These are phyloP conservation scores for Tolypocladium nubicola DNA, from an alignment of 2,329 filamentous ascomycete species.

Conservation along the genomic window DNA sequence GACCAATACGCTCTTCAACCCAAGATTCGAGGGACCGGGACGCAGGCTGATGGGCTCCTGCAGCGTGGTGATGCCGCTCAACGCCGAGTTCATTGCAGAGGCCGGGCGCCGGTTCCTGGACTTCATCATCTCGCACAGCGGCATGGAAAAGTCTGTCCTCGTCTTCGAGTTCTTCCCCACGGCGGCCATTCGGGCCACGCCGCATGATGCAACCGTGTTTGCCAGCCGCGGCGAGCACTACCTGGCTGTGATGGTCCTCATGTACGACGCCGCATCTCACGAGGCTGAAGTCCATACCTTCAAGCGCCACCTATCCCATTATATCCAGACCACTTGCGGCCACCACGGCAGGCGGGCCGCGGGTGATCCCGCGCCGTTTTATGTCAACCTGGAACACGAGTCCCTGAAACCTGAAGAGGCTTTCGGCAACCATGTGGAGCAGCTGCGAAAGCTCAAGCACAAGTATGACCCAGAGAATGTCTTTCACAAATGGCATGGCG, in stretches of 20 bases:
- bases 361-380: neutral
- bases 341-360: neutral
- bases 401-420: constrained; percentile 9
- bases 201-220: constrained; percentile 27
- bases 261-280: constrained; percentile 26
- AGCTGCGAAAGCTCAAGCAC: constrained; percentile 19
- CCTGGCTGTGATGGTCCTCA: constrained; percentile 28
- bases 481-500: constrained; percentile 19
- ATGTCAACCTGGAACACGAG: neutral
- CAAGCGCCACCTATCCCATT: constrained; percentile 21
- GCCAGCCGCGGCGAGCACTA: constrained; percentile 32
- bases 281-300: constrained; percentile 26
- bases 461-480: constrained; percentile 22
- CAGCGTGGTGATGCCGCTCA: neutral
- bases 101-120: neutral
- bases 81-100: neutral
- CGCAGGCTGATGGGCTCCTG: neutral
- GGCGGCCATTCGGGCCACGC: constrained; percentile 23
- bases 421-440: constrained; percentile 18
- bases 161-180: constrained; percentile 24
- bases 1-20: constrained; percentile 13
- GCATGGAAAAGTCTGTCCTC: constrained; percentile 5
- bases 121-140: neutral
- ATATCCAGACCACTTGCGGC: constrained; percentile 10
- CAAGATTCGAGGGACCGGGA: constrained; percentile 5